Base-by-base conservation (phyloP, 805 yeast genomes). In the Lipomyces orientalis region DNA sequence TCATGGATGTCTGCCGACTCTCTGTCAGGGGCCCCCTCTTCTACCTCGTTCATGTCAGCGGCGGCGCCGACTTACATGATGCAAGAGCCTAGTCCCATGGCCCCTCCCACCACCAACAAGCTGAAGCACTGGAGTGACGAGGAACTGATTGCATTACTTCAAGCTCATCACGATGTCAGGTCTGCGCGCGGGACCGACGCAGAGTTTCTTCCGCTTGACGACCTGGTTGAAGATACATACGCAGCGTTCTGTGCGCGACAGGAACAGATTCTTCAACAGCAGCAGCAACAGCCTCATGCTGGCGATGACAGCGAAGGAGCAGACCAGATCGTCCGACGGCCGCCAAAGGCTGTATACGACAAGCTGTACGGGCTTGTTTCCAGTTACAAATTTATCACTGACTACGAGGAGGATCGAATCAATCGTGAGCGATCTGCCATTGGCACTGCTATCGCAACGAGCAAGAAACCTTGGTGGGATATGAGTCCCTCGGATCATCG, bases 381-480 rank as follows among this genome's bases (percentile, higher is more conserved):
- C 6, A 64, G 65, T 39, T 69, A 64, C 51, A 67, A 67, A 64
- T 69, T 67, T 54, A 54, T 69, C n/a, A 61, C 70, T n/a, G 72
- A 69, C 37, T 67, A 69, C 51, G 72, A 67, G 61, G 68, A 68
- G 46, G 71, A 65, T 19, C 58, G 71, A 25, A 37, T 68, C 12
- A 55, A 61, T 29, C 55, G 59, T 12, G 70, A 67, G 60, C 65
- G 70, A 22, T 29, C 49, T 8, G 64, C 61, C 10, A 61, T 54
- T 16, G 68, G 61, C 1, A 43, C 68, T 4, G 60, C 64, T 22
- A 54, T 61, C 34, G 33, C 31, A 51, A 37, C 62, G 33, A 55
- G 43, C 7, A 67, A 64, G 61, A 64, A 59, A 57, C 60, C 72
- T 2, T 69, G 72, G 72, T 69, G 72, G 72, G 71, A 67, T 52